phyloP scores from a whole-genome alignment of 2,329 filamentous ascomycete genomes.

The Aspergillus ibericus region DNA sequence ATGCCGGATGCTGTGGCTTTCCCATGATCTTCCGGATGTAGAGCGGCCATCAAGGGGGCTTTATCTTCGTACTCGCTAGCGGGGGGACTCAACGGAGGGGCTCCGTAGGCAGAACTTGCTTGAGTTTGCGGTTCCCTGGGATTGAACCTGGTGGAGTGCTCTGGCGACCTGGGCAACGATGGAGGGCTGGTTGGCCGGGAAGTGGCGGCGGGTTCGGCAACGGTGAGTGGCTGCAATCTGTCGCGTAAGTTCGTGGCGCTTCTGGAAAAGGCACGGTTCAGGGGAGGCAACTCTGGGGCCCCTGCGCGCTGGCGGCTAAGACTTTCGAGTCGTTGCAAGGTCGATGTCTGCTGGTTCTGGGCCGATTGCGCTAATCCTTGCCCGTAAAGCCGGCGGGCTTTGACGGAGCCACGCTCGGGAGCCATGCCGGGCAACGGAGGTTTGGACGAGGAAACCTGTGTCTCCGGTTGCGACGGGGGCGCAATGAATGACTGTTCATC shows the following conservation, averaged over 20 bases:
- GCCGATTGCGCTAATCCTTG: constrained; percentile 76
- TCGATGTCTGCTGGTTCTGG: constrained; percentile 75
- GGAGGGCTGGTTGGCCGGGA: constrained; percentile 44
- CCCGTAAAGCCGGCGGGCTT: constrained; percentile 77
- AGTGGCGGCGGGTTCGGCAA: constrained; percentile 24
- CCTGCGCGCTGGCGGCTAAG: constrained; percentile 65
- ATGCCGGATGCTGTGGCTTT: constrained; percentile 75
- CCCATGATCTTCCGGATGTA: constrained; percentile 74
- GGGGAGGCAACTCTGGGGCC: constrained; percentile 51
- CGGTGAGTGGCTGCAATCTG: constrained; percentile 39
- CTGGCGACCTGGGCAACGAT: constrained; percentile 38
- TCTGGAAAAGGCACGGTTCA: constrained; percentile 46
- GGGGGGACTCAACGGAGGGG: constrained; percentile 66
- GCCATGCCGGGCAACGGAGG: constrained; percentile 34
- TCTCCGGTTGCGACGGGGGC: constrained; percentile 28
- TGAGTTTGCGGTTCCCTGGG: constrained; percentile 2
- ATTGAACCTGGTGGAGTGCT: constrained; percentile 32
- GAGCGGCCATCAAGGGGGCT: constrained; percentile 58
- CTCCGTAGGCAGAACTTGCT: constrained; percentile 26
- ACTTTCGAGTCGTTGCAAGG: constrained; percentile 76
- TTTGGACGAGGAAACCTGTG: constrained; percentile 26
- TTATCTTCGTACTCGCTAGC: constrained; percentile 72
- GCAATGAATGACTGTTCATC: constrained; percentile 62
- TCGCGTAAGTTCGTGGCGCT: constrained; percentile 70
- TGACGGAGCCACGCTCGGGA: constrained; percentile 66